Evolutionary conservation across 495 filamentous ascomycete genomes (phyloP).

Genomic region (Articulospora tetracladia): DNA sequence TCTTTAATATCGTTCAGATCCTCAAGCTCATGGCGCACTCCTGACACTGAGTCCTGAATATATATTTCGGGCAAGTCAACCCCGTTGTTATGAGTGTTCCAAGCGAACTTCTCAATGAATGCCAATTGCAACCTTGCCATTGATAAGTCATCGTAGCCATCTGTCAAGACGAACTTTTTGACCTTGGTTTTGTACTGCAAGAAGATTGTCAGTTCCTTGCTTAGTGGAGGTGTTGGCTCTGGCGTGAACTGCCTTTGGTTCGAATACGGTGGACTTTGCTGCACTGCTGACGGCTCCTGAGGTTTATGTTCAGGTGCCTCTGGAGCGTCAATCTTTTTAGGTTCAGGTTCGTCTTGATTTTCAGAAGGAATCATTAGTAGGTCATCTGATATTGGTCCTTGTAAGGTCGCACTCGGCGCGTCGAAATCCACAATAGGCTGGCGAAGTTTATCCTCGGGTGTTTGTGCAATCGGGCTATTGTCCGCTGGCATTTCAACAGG

Average conservation of each 20-base stretch:
- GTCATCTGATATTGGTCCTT: conserved; percentile 18
- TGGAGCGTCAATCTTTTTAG: neutral
- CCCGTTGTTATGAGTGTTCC: conserved; percentile 94
- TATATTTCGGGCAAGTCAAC: conserved; percentile 94
- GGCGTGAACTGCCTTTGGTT: conserved; percentile 41
- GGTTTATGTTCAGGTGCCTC: conserved; percentile 9
- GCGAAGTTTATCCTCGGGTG: conserved; percentile 57
- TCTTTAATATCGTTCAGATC: conserved; percentile 95
- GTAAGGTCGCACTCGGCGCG: conserved; percentile 23
- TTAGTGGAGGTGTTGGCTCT: conserved; percentile 72
- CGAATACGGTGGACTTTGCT: conserved; percentile 7
- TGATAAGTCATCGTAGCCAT: conserved; percentile 77
- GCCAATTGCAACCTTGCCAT: conserved; percentile 86
- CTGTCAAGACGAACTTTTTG: conserved; percentile 88
- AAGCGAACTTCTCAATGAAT: conserved; percentile 99
- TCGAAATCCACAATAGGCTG: conserved; percentile 35
- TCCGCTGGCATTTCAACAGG: conserved; percentile 35
- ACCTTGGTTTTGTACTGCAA: conserved; percentile 95
- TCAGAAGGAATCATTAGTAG: conserved; percentile 9
- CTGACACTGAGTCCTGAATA: conserved; percentile 92
- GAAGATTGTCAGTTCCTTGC: conserved; percentile 92
- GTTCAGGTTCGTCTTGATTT: conserved; percentile 21
- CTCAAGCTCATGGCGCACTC: conserved; percentile 92
- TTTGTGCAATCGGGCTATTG: conserved; percentile 47
- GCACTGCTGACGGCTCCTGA: conserved; percentile 21